Percentiles rank a stretch among this genome's conserved stretches.
Conservation (phyloP, 208 protist species). For the Leishmania tarentolae region DNA sequence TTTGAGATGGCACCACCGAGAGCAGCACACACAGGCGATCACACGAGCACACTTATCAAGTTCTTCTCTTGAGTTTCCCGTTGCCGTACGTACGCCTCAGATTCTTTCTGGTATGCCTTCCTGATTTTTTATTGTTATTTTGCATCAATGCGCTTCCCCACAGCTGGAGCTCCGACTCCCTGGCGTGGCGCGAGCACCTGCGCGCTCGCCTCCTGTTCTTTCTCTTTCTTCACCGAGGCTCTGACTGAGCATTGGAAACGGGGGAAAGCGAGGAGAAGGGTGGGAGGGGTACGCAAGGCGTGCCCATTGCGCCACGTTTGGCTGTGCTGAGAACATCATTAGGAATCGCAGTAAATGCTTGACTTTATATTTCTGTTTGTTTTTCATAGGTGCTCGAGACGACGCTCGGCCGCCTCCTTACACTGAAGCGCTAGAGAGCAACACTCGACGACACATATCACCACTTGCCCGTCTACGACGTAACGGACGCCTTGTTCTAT, state of each 20-base stretch:
- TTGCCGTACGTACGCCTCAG: too few species aligned
- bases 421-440: too few species aligned
- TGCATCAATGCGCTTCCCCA: not conserved
- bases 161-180: not conserved
- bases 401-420: not conserved
- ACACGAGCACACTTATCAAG: not conserved
- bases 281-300: not conserved
- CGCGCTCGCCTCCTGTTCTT: not conserved
- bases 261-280: not conserved
- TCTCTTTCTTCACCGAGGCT: not conserved
- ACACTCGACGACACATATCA: not conserved
- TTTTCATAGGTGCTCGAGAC: not conserved
- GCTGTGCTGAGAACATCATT: not conserved
- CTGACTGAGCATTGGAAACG: not conserved
- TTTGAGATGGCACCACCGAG: not conserved
- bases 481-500: not conserved
- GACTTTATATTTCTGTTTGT: too few species aligned
- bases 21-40: not conserved
- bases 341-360: not conserved
- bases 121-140: not conserved
- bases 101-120: not conserved
- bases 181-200: not conserved
- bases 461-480: not conserved
- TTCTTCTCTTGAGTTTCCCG: not conserved
- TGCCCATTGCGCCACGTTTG: too few species aligned